A percentile compares a stretch with the other conserved stretches of the same genome.
Conservation (phyloP, 768 basidiomycete genomes). For the Chiua virens region DNA sequence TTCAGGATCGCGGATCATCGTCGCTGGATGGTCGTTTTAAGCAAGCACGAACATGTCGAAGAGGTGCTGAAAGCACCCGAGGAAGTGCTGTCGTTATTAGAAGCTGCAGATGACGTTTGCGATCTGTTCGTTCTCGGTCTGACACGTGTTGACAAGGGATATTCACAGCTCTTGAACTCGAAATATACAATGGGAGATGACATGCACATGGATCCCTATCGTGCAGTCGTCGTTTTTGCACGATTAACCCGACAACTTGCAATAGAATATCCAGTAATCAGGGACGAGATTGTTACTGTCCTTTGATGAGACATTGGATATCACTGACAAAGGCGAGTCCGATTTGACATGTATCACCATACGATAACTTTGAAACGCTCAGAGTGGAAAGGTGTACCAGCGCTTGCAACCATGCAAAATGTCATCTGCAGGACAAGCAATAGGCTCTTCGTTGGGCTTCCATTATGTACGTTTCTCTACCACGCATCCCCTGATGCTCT, state of each 20-base stretch:
- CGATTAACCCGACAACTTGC: conserved; percentile 39
- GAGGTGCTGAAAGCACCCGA: conserved; percentile 41
- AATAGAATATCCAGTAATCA: conserved; percentile 38
- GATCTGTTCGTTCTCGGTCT: conserved; percentile 27
- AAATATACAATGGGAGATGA: too few relatives aligned
- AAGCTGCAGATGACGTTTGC: conserved; percentile 24
- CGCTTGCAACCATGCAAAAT: neutral
- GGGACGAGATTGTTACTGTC: conserved; percentile 44
- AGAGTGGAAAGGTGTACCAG: conserved; percentile 16
- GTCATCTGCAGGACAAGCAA: conserved; percentile 10
- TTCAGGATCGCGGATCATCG: conserved; percentile 32
- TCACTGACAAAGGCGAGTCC: conserved; percentile 16
- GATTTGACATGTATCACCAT: too few relatives aligned
- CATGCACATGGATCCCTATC: conserved; percentile 26
- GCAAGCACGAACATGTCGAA: conserved; percentile 30
- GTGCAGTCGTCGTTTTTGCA: conserved; percentile 28
- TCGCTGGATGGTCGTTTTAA: conserved; percentile 44
- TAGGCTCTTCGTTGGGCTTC: conserved; percentile 14
- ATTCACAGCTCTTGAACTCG: too few relatives aligned
- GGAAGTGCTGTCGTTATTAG: conserved; percentile 34
- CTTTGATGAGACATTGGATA: conserved; percentile 37
- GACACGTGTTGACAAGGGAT: too few relatives aligned
- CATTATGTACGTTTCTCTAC: conserved; percentile 7
- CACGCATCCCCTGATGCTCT: too few relatives aligned
- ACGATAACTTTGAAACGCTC: neutral